These are phyloP conservation scores for Colletotrichum echinochloae DNA, from an alignment of 2,329 filamentous ascomycete species.

Conservation along the genomic window DNA sequence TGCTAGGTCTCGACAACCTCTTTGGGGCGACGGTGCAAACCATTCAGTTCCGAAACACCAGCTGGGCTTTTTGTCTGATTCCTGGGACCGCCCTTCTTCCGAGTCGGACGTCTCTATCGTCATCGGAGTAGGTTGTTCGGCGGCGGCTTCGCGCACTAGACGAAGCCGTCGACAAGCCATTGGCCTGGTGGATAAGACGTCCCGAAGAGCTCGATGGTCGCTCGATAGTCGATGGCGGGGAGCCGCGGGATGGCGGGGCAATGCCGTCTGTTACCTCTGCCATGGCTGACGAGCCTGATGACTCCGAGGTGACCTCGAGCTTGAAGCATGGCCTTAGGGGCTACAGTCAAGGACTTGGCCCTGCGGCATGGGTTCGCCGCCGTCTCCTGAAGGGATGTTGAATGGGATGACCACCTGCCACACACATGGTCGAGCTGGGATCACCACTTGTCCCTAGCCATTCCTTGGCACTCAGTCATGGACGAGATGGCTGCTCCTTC, in stretches of 20 bases:
- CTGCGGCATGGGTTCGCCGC: slow-evolving; percentile 6
- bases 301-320: not conserved
- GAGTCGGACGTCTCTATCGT: slow-evolving; percentile 9
- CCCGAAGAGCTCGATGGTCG: not conserved
- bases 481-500: not conserved
- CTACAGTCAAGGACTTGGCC: not conserved
- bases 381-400: slow-evolving; percentile 22
- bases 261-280: slow-evolving; percentile 9
- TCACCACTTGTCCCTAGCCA: slow-evolving; percentile 22
- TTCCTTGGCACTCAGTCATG: slow-evolving; percentile 21
- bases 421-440: not conserved
- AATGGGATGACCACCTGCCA: slow-evolving; percentile 7
- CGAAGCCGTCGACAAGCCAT: slow-evolving; percentile 8
- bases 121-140: not conserved
- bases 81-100: slow-evolving; percentile 1
- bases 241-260: not conserved
- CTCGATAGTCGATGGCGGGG: slow-evolving; percentile 9
- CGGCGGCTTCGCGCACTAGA: slow-evolving; percentile 19
- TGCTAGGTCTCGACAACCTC: not conserved
- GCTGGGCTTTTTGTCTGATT: not conserved
- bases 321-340: slow-evolving; percentile 1
- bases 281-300: not conserved
- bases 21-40: not conserved
- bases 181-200: not conserved
- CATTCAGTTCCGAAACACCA: not conserved